phyloP scores from a whole-genome alignment of 164 flowering plant genomes.

The Vitis labrusca region DNA sequence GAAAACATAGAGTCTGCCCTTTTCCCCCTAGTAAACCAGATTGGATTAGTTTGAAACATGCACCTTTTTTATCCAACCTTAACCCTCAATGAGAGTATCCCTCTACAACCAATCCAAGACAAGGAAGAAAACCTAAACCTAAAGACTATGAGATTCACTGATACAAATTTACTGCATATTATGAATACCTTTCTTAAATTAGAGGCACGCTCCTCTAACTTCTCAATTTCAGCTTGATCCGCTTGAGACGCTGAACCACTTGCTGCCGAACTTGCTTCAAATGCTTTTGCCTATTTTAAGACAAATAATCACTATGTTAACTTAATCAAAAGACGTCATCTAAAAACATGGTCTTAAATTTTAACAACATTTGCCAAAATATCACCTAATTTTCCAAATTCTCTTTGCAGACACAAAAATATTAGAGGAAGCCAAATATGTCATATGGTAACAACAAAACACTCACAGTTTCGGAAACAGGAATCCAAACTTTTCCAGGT shows the following conservation, averaged over 20 bases:
- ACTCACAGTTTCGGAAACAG: no score
- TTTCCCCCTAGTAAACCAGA: no score
- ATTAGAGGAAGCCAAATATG: no score
- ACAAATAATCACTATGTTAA: background rate
- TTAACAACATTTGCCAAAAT: no score
- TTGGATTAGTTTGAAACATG: no score
- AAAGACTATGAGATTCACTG: background rate
- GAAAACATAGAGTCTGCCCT: no score
- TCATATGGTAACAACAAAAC: no score
- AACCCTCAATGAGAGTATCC: background rate
- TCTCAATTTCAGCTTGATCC: constrained; percentile 55
- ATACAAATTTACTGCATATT: background rate
- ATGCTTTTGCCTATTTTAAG: constrained; percentile 42
- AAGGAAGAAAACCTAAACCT: background rate
- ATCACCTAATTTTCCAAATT: no score
- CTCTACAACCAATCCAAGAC: background rate
- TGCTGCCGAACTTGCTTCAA: constrained; percentile 33
- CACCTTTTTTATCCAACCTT: background rate
- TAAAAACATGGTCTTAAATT: background rate
- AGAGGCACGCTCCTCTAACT: constrained; percentile 61
- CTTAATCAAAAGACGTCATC: background rate
- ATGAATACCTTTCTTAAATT: constrained; percentile 61
- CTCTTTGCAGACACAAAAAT: no score
- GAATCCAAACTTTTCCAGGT: no score
- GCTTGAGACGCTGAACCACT: constrained; percentile 23